phyloP scores from a whole-genome alignment of 169 alveolate species.

The Prorocentrum cordatum region DNA sequence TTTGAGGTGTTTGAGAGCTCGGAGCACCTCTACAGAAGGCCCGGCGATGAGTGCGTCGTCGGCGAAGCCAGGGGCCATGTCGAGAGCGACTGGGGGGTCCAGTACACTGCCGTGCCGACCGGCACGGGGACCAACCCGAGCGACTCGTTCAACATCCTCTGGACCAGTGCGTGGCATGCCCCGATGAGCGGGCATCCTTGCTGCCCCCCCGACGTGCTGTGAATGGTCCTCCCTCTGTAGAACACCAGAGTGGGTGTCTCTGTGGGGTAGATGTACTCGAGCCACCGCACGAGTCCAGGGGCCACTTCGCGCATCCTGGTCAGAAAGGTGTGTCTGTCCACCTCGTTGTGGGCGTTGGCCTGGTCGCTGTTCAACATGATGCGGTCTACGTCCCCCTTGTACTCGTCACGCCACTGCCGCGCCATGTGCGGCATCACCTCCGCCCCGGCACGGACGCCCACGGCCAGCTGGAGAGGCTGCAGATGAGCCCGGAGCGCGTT shows the following conservation, averaged over 20 bases:
- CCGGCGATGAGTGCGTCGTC: slow-evolving; percentile 30
- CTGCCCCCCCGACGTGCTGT: no score
- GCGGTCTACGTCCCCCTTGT: not conserved
- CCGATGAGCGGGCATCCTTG: slow-evolving; percentile 9
- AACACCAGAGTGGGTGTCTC: not conserved
- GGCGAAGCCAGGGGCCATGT: slow-evolving; percentile 20
- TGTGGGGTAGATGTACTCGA: slow-evolving; percentile 4
- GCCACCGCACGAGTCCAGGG: slow-evolving; percentile 4
- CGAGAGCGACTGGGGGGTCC: slow-evolving; percentile 2
- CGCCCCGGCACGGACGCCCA: not conserved
- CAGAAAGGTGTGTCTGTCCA: slow-evolving; percentile 1
- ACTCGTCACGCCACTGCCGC: not conserved
- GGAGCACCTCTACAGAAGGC: not conserved
- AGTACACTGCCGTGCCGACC: slow-evolving; percentile 3
- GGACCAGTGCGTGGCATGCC: slow-evolving; percentile 32
- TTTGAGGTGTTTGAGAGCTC: not conserved
- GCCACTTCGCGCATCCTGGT: slow-evolving; percentile 9
- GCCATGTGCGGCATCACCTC: not conserved
- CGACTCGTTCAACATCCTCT: not conserved
- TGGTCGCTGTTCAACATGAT: not conserved
- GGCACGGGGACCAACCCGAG: slow-evolving; percentile 2
- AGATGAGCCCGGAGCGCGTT: not conserved
- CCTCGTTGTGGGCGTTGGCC: slow-evolving; percentile 17
- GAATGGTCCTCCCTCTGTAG: no score
- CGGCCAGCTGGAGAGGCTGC: slow-evolving; percentile 9